Percentiles rank a stretch among this genome's conserved stretches.
Evolutionary conservation across 1,139 yeast genomes (phyloP).

Genomic region (Blastobotrys petasosporus): DNA sequence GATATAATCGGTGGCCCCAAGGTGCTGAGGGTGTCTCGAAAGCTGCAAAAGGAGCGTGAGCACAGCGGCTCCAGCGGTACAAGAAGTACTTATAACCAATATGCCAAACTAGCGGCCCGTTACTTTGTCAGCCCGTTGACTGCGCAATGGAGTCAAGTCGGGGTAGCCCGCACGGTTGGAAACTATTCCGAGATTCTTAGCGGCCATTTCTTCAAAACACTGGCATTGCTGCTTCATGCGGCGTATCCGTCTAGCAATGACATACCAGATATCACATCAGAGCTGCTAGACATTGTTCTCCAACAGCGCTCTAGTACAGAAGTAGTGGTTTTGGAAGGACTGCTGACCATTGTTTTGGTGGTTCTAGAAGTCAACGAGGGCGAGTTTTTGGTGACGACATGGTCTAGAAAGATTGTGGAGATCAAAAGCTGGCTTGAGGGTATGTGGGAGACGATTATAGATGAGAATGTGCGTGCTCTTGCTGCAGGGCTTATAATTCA

Average conservation of each 20-base stretch:
- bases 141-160: slow-evolving; percentile 46
- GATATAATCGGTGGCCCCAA: slow-evolving; percentile 44
- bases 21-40: slow-evolving; percentile 46
- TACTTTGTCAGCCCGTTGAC: slow-evolving; percentile 52
- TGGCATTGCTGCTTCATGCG: slow-evolving; percentile 50
- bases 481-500: slow-evolving; percentile 48
- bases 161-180: slow-evolving; percentile 36
- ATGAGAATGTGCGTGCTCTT: slow-evolving; percentile 41
- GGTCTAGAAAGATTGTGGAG: slow-evolving; percentile 33
- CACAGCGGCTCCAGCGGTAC: slow-evolving; percentile 6
- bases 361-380: slow-evolving; percentile 43
- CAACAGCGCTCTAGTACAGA: slow-evolving; percentile 22
- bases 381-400: slow-evolving; percentile 33
- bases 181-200: slow-evolving; percentile 49
- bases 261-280: slow-evolving; percentile 53
- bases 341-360: slow-evolving; percentile 44
- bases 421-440: slow-evolving; percentile 40
- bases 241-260: slow-evolving; percentile 51
- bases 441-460: slow-evolving; percentile 45
- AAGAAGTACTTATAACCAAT: slow-evolving; percentile 29
- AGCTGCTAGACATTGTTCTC: slow-evolving; percentile 41
- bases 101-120: slow-evolving; percentile 43
- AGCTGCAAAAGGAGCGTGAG: slow-evolving; percentile 30
- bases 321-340: slow-evolving; percentile 38
- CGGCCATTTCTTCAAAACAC: slow-evolving; percentile 55